Evolutionary conservation across 768 basidiomycete genomes (phyloP).

Genomic region (Macrolepiota fuliginosa): DNA sequence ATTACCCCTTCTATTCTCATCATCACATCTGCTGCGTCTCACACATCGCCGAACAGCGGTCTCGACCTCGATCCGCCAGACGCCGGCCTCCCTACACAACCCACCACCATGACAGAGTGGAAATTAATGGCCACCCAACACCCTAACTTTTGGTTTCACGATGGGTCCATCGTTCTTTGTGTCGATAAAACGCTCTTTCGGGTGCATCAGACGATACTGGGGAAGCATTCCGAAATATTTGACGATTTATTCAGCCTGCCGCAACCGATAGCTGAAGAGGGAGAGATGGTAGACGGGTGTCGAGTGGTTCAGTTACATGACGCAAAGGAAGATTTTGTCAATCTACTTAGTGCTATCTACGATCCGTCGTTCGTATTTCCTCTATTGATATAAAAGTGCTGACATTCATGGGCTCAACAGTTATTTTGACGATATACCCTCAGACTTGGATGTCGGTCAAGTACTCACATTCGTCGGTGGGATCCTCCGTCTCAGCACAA

Average conservation of each 20-base stretch:
- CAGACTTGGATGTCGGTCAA: slow-evolving; percentile 37
- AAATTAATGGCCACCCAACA: slow-evolving; percentile 20
- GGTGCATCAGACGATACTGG: slow-evolving; percentile 44
- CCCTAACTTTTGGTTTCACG: slow-evolving; percentile 41
- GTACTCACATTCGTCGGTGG: slow-evolving; percentile 46
- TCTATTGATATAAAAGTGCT: slow-evolving; percentile 5
- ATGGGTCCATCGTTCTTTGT: slow-evolving; percentile 42
- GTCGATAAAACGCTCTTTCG: slow-evolving; percentile 40
- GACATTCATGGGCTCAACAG: slow-evolving; percentile 17
- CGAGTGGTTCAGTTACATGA: slow-evolving; percentile 51
- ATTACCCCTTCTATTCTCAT: background rate
- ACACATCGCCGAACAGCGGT: slow-evolving; percentile 6
- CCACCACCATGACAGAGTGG: background rate
- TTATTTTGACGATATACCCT: slow-evolving; percentile 34
- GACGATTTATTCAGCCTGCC: slow-evolving; percentile 59
- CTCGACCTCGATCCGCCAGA: background rate
- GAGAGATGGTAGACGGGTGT: slow-evolving; percentile 45
- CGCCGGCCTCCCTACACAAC: background rate
- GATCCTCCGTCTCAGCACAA: slow-evolving; percentile 61
- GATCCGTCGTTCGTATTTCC: slow-evolving; percentile 38
- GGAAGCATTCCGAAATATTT: slow-evolving; percentile 64
- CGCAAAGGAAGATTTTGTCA: slow-evolving; percentile 41
- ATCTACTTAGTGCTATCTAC: slow-evolving; percentile 51
- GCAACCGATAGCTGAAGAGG: slow-evolving; percentile 35
- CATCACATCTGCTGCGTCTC: slow-evolving; percentile 2